Base-by-base conservation (phyloP, 257 asterid species). In the Coffea canephora region DNA sequence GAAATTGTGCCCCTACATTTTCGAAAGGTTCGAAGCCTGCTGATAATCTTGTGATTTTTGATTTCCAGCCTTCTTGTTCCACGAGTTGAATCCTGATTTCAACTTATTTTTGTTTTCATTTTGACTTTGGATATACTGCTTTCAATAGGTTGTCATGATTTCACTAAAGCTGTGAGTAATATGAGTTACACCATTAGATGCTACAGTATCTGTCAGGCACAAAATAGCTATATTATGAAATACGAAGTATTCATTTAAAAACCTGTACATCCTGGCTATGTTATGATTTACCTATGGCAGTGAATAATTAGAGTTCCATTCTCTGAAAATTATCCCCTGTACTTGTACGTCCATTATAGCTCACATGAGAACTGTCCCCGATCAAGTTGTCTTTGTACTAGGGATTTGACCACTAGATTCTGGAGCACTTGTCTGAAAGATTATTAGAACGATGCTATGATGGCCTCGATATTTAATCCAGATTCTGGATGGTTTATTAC, bases 1-100 rank as follows among this genome's bases (percentile, higher is more conserved):
- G 99, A 95, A 91, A 87, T 93, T 73, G 97, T 91, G 79, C 92
- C 95, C 18, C 98, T 95, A 78, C 91, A 93, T 81, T 83, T 91
- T 85, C 89, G 93, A 80, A 89, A 93, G 97, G 98, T 95, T 79
- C 48, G 79, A 3, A 78, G 8, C 48, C 49, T 43, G 80, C 75
- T 31, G 4, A 34, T 49, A n/a, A 39, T 34, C n/a, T 75, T 66
- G 9, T 54, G 21, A 75, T 1, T 39, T 57, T 55, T 52, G 8
- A 55, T 18, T 45, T 50, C 21, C 9, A 41, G 64, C 52, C 66
- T 73, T 67, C 23, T 41, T 31, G 16, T 52, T 41, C n/a, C 39
- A 76, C 9, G 19, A 41, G 12, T 46, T 31, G n/a, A 16, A 59
- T 19, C n/a, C 50, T 55, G 23, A 31, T 64, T 59, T 55, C 46